Conservation (phyloP, 2,329 filamentous ascomycete species). For the Aspergillus pseudoglaucus region DNA sequence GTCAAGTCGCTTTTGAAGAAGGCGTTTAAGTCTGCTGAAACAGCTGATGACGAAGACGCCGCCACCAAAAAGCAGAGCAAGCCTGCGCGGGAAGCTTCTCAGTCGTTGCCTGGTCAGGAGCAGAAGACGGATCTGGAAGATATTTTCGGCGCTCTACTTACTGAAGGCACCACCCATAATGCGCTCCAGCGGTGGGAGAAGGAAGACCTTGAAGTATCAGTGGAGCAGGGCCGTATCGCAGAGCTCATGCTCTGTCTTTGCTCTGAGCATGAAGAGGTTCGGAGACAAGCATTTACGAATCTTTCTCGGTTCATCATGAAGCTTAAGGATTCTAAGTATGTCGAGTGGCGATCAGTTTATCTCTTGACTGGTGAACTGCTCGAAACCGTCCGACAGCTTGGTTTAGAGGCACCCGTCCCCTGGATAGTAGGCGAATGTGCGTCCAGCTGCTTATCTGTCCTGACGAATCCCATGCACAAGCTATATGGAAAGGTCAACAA, state of each 20-base stretch:
- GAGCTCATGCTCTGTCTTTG: slow-evolving; percentile 68
- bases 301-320: slow-evolving; percentile 42
- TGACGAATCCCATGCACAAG: slow-evolving; percentile 70
- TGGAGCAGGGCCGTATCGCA: slow-evolving; percentile 68
- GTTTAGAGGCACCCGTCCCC: slow-evolving; percentile 57
- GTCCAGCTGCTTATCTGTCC: slow-evolving; percentile 59
- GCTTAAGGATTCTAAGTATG: slow-evolving; percentile 59
- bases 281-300: slow-evolving; percentile 59
- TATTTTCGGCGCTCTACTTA: slow-evolving; percentile 46
- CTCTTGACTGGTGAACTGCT: slow-evolving; percentile 72
- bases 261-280: slow-evolving; percentile 67
- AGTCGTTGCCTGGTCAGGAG: slow-evolving; percentile 11
- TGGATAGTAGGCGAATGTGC: slow-evolving; percentile 73
- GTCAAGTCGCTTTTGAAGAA: slow-evolving; percentile 35
- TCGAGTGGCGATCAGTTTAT: slow-evolving; percentile 71
- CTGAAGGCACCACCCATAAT: slow-evolving; percentile 37
- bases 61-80: not conserved
- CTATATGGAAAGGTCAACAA: slow-evolving; percentile 82
- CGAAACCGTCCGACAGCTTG: slow-evolving; percentile 60
- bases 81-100: slow-evolving; percentile 4
- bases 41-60: slow-evolving; percentile 9
- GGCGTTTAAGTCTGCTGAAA: slow-evolving; percentile 12
- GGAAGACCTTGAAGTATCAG: slow-evolving; percentile 69
- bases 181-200: slow-evolving; percentile 59
- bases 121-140: slow-evolving; percentile 43